phyloP scores from a whole-genome alignment of 768 basidiomycete species.

The Russula foetens region DNA sequence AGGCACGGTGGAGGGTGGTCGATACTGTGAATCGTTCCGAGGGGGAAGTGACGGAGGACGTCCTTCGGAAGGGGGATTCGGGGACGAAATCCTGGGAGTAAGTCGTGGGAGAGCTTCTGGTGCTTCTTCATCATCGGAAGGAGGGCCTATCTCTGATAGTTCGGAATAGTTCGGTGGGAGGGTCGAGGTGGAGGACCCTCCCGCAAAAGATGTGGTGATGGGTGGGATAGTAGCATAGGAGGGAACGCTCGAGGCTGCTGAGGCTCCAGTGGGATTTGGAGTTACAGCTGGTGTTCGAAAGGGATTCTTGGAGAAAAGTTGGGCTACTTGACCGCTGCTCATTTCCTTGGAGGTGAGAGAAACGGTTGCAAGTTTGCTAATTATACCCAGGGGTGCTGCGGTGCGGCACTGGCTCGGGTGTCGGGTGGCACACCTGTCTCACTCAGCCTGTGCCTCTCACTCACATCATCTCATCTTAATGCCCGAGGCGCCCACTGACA shows the following conservation, averaged over 20 bases:
- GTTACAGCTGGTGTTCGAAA: slow-evolving; percentile 7
- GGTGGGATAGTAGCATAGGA: neutral
- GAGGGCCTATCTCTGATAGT: neutral
- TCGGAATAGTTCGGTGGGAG: neutral
- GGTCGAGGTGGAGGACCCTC: neutral
- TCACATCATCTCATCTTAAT: neutral
- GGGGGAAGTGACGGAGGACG: neutral
- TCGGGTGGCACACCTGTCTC: too few species aligned
- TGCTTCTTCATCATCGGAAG: neutral
- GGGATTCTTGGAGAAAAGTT: slow-evolving; percentile 1
- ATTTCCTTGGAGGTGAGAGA: neutral
- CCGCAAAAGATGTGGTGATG: neutral
- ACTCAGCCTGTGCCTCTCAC: neutral
- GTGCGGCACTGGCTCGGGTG: too few species aligned
- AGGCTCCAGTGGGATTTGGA: slow-evolving; percentile 7
- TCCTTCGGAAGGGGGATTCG: neutral
- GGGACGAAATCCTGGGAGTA: neutral
- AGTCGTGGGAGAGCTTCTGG: slow-evolving; percentile 11
- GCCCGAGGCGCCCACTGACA: neutral
- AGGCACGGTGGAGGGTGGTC: neutral
- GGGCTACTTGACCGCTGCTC: neutral
- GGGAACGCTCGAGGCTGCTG: neutral
- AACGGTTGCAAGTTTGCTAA: too few species aligned
- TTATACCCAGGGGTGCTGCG: too few species aligned
- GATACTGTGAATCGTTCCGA: neutral